A percentile compares a stretch with the other conserved stretches of the same genome.
Evolutionary conservation across 2,329 filamentous ascomycete species (phyloP).

Genomic region (Fusarium sp.): DNA sequence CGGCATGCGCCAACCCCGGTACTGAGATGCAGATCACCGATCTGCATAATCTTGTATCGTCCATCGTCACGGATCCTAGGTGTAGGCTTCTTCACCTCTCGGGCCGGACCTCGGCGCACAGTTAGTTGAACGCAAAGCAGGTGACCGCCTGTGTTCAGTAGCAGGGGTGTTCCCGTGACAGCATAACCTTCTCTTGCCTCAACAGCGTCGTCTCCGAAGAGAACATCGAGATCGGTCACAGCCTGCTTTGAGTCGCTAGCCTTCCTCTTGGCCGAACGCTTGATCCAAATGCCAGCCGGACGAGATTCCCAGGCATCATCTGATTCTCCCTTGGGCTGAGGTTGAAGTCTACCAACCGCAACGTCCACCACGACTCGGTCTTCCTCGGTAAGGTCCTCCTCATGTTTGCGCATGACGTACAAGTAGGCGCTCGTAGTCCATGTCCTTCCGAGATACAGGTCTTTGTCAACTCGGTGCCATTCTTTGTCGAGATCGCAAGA

Average conservation of each 20-base stretch:
- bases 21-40: slow-evolving; percentile 93
- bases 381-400: slow-evolving; percentile 80
- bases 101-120: slow-evolving; percentile 77
- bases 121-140: slow-evolving; percentile 80
- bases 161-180: slow-evolving; percentile 78
- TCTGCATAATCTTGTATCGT: slow-evolving; percentile 96
- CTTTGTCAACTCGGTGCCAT: slow-evolving; percentile 91
- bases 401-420: slow-evolving; percentile 84
- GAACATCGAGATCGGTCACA: slow-evolving; percentile 84
- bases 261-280: slow-evolving; percentile 77
- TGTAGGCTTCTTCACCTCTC: slow-evolving; percentile 74
- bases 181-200: slow-evolving; percentile 90
- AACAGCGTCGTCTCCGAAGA: slow-evolving; percentile 91
- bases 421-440: slow-evolving; percentile 84
- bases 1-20: slow-evolving; percentile 89
- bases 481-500: slow-evolving; percentile 78
- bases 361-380: slow-evolving; percentile 87
- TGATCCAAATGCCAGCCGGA: slow-evolving; percentile 83
- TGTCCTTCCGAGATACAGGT: slow-evolving; percentile 81
- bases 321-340: slow-evolving; percentile 61
- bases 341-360: slow-evolving; percentile 78
- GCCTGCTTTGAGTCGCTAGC: slow-evolving; percentile 80
- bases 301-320: slow-evolving; percentile 81
- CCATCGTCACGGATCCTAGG: slow-evolving; percentile 88
- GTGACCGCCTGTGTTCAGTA: slow-evolving; percentile 73